Base-by-base conservation (phyloP, 2,329 filamentous ascomycete species). In the Aaosphaeria pasadenensis region DNA sequence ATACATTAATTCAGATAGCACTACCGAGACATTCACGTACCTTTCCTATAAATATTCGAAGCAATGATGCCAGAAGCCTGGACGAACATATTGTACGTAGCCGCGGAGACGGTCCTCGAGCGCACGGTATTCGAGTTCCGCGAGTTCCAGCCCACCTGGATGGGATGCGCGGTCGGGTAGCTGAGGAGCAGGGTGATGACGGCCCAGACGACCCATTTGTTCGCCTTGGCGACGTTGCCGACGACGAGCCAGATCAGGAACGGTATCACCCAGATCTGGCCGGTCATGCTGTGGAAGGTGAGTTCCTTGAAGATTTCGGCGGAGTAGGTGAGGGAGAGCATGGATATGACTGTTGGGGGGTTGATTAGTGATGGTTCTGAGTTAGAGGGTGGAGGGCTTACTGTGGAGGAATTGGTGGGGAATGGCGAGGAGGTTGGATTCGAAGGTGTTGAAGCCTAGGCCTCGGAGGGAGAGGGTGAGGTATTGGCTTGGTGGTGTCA, bases 401-500 rank as follows among this genome's bases (percentile, higher is more conserved):
- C 17, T 24, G 17, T 24, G 17, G 17, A 69, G 53, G 11, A 67
- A 63, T 31, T 70, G 64, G 4, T 58, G 64, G 52, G 79, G 69
- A n/a, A 87, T 86, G 2, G 79, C 77, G 6, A 88, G 74, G 32
- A 88, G 62, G 58, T 86, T 88, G 1, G 82, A 77, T 24, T 81
- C 69, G 63, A 88, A 84, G 2, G 79, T 82, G 50, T 74, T 74
- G 66, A 86, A 87, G 0, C 84, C 84, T 0, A 86, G 70, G 1
- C 72, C 69, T 41, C 77, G 76, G 5, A 87, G 72, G 1, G 78
- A 81, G 5, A 85, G 74, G 0, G 84, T 83, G 5, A 87, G 72
- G 42, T 66, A 66, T 13, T 44, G 59, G 1, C 24, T 28, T 1
- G 59, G 55, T 3, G 62, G 58, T 5, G 57, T 35, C 2, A 55